phyloP scores from a whole-genome alignment of 1,284 basidiomycete genomes.

The Termitomyces sp. region DNA sequence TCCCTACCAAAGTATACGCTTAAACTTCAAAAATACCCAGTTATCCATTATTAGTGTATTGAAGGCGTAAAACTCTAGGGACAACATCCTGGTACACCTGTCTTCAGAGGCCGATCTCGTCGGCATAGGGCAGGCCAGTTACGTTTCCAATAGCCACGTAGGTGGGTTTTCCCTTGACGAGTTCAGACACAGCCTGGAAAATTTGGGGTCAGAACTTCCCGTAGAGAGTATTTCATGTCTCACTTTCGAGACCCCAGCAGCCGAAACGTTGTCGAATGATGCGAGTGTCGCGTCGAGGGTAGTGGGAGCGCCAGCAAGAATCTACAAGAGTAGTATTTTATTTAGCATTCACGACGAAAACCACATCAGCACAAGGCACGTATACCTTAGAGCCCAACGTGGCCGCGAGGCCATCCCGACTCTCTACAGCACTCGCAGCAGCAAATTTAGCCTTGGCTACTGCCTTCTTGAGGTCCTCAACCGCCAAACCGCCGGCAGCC shows the following conservation, averaged over 20 bases:
- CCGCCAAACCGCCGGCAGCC: slow-evolving; percentile 45
- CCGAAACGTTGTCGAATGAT: slow-evolving; percentile 58
- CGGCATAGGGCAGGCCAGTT: slow-evolving; percentile 72
- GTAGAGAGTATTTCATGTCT: slow-evolving; percentile 17
- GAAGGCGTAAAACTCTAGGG: slow-evolving; percentile 17
- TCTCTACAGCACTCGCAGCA: slow-evolving; percentile 67
- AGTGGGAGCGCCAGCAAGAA: slow-evolving; percentile 51
- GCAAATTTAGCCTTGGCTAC: slow-evolving; percentile 84
- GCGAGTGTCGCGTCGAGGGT: slow-evolving; percentile 51
- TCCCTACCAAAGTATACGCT: not conserved
- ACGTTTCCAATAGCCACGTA: slow-evolving; percentile 83
- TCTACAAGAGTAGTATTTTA: slow-evolving; percentile 31
- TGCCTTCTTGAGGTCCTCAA: slow-evolving; percentile 75
- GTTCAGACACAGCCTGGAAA: slow-evolving; percentile 44
- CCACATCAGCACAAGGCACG: slow-evolving; percentile 3
- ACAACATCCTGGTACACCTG: slow-evolving; percentile 12
- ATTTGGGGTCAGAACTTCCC: not conserved
- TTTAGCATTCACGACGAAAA: slow-evolving; percentile 11
- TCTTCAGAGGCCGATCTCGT: slow-evolving; percentile 76
- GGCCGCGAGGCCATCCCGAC: slow-evolving; percentile 62
- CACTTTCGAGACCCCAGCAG: slow-evolving; percentile 59
- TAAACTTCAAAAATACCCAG: not conserved
- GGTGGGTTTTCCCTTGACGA: slow-evolving; percentile 75
- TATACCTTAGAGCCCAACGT: slow-evolving; percentile 61
- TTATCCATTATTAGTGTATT: slow-evolving; percentile 13